These are phyloP conservation scores for Trichoderma oligosporum DNA, from an alignment of 2,329 filamentous ascomycete genomes.

Conservation along the genomic window DNA sequence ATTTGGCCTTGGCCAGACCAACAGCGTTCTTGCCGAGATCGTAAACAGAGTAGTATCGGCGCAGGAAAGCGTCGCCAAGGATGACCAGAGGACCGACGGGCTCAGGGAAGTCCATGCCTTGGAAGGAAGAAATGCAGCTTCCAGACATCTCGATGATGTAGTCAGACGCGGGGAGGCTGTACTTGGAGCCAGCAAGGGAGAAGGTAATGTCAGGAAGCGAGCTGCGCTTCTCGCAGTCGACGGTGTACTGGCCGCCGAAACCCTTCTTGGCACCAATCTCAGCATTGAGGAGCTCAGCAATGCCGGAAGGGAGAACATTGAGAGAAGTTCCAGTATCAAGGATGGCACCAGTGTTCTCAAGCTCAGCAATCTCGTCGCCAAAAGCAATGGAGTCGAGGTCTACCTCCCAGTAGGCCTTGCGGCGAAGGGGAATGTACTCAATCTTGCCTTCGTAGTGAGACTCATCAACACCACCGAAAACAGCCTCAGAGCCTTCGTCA, in stretches of 20 bases:
- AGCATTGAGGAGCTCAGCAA: constrained; percentile 95
- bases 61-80: constrained; percentile 80
- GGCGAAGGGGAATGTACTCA: constrained; percentile 87
- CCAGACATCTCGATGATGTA: constrained; percentile 96
- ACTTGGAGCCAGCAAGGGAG: constrained; percentile 85
- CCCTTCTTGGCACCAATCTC: constrained; percentile 98
- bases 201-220: constrained; percentile 88
- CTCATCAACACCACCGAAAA: constrained; percentile 85
- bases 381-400: constrained; percentile 90
- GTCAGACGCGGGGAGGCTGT: constrained; percentile 82
- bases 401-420: constrained; percentile 99
- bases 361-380: constrained; percentile 78
- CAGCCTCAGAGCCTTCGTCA: constrained; percentile 75
- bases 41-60: constrained; percentile 93
- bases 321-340: constrained; percentile 98
- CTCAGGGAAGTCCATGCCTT: constrained; percentile 90
- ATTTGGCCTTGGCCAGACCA: constrained; percentile 81
- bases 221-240: constrained; percentile 83
- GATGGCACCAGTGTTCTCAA: constrained; percentile 93
- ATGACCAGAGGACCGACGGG: constrained; percentile 90
- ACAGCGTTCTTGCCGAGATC: constrained; percentile 87
- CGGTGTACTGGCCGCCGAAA: constrained; percentile 92
- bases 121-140: constrained; percentile 95
- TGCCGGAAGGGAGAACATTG: constrained; percentile 84
- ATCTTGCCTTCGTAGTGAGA: constrained; percentile 79